A percentile compares a stretch with the other conserved stretches of the same genome.
These are phyloP conservation scores for Ascoidea rubescens DNA, from an alignment of 805 yeast species.

Conservation along the genomic window DNA sequence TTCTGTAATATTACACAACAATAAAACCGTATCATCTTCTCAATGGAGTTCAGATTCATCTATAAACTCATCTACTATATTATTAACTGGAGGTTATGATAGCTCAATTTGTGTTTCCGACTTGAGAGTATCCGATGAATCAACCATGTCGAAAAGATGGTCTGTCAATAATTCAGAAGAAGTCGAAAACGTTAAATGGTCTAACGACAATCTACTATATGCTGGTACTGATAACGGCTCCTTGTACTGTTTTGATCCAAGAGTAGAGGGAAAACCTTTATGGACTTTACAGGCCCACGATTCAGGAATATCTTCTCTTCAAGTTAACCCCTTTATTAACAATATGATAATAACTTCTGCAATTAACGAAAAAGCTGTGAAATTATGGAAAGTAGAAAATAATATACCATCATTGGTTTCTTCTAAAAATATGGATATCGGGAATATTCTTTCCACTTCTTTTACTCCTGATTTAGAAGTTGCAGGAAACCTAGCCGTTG, in stretches of 20 bases:
- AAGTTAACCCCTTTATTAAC: conserved; percentile 49
- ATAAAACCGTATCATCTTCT: conserved; percentile 70
- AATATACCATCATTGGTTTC: conserved; percentile 74
- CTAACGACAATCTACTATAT: conserved; percentile 37
- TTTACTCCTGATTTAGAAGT: conserved; percentile 84
- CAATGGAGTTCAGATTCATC: conserved; percentile 58
- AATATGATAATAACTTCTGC: conserved; percentile 80
- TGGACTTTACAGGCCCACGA: conserved; percentile 98
- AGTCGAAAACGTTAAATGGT: conserved; percentile 72
- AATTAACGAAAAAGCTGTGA: conserved; percentile 76
- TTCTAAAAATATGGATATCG: conserved; percentile 86
- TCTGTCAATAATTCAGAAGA: conserved; percentile 58
- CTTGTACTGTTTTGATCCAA: conserved; percentile 78
- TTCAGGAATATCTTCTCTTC: conserved; percentile 76
- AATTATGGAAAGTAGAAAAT: conserved; percentile 67
- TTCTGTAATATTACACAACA: conserved; percentile 64
- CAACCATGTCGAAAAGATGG: conserved; percentile 49
- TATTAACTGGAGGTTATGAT: conserved; percentile 91
- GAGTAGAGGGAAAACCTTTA: conserved; percentile 50
- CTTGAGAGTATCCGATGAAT: conserved; percentile 58
- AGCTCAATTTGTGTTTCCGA: conserved; percentile 71
- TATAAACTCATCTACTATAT: conserved; percentile 39
- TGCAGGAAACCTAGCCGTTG: conserved; percentile 71
- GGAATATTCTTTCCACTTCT: conserved; percentile 70
- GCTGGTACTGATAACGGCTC: conserved; percentile 90